A percentile compares a stretch with the other conserved stretches of the same genome.
phyloP scores from a whole-genome alignment of 768 basidiomycete genomes.

The Serpula lacrymans region DNA sequence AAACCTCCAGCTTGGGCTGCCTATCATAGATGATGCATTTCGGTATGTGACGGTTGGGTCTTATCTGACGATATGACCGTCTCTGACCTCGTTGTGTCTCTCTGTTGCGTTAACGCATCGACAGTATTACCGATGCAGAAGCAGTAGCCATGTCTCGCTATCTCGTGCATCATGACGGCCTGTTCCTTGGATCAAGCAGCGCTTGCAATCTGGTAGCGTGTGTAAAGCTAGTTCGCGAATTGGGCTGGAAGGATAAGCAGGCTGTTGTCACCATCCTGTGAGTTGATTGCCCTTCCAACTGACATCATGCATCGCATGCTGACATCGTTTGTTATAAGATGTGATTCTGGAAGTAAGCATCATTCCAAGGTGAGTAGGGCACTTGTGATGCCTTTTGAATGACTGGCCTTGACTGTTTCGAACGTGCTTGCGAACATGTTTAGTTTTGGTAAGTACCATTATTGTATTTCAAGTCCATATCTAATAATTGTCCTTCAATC shows the following conservation, averaged over 20 bases:
- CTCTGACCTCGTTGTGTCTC: not conserved
- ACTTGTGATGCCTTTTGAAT: not conserved
- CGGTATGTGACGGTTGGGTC: constrained; percentile 40
- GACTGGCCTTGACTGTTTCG: not conserved
- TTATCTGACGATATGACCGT: not conserved
- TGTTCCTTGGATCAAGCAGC: constrained; percentile 94
- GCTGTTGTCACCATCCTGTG: constrained; percentile 85
- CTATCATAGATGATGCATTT: constrained; percentile 86
- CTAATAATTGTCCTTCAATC: not conserved
- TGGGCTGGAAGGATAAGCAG: constrained; percentile 66
- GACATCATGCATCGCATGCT: not conserved
- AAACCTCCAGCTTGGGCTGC: constrained; percentile 83
- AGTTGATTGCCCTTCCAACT: constrained; percentile 15
- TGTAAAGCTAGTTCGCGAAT: constrained; percentile 69
- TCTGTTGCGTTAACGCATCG: not conserved
- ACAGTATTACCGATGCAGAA: constrained; percentile 86
- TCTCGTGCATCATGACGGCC: constrained; percentile 84
- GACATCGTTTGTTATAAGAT: constrained; percentile 38
- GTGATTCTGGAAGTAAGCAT: constrained; percentile 89
- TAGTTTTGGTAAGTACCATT: constrained; percentile 47
- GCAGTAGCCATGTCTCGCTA: constrained; percentile 96
- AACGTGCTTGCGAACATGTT: constrained; percentile 1
- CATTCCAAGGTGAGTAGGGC: constrained; percentile 78
- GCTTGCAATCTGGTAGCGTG: constrained; percentile 96
- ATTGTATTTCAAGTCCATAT: not conserved